Evolutionary conservation across 2,329 filamentous ascomycete genomes (phyloP).

Genomic region (Cordyceps cateniannulata): DNA sequence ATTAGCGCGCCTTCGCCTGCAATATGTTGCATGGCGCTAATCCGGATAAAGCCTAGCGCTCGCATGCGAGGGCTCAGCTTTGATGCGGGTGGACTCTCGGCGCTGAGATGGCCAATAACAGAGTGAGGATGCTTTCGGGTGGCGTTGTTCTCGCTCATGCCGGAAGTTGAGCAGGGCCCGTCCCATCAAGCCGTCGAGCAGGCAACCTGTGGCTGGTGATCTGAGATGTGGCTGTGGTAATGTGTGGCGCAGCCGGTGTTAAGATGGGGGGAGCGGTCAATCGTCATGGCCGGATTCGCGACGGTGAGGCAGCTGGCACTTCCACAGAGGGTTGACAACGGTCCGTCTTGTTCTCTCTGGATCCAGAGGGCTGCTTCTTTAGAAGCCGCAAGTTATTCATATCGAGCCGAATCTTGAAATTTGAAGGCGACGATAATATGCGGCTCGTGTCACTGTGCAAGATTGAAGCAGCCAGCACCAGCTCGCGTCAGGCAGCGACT

Average conservation of each 20-base stretch:
- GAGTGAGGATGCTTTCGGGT: background rate
- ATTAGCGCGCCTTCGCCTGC: background rate
- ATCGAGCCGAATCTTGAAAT: background rate
- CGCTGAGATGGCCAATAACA: background rate
- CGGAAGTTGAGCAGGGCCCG: background rate
- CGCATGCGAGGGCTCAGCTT: background rate
- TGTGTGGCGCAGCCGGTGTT: background rate
- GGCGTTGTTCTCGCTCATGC: background rate
- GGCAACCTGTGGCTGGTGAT: background rate
- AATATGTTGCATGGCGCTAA: background rate
- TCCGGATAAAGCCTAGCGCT: background rate
- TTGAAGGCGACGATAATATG: background rate
- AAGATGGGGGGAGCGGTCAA: no score
- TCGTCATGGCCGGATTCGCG: no score
- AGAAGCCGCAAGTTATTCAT: background rate
- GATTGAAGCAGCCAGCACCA: no score
- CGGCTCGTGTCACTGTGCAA: background rate
- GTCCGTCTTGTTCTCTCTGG: no score
- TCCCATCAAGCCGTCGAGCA: background rate
- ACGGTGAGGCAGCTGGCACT: no score
- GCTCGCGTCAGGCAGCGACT: no score
- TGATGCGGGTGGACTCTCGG: background rate
- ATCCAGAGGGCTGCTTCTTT: background rate
- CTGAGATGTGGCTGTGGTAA: background rate
- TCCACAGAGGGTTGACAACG: no score